Base-by-base conservation (phyloP, 495 filamentous ascomycete species). In the Penicillium flavigenum region DNA sequence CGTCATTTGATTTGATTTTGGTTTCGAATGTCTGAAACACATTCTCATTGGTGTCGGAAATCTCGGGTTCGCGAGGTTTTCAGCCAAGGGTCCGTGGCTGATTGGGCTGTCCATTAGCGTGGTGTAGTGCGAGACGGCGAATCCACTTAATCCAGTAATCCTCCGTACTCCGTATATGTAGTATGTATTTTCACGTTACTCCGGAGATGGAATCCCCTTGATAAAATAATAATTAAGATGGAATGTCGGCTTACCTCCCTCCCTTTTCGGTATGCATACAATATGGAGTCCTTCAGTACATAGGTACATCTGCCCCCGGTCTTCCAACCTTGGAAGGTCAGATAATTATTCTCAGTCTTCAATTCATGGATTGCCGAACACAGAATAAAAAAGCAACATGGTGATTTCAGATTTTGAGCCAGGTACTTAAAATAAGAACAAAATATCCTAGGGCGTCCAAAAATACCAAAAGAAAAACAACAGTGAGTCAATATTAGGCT, bases 61-160 rank as follows among this genome's bases (percentile, higher is more conserved):
- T 38, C 22, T 11, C 20, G 48, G 31, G 32, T 34, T 44, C 17
- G 20, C 20, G 20, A 17, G 42, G 42, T 22, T 32, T 48, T 32
- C n/a, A 29, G 49, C 49, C 49, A 52, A 42, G 50, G 38, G 22
- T 26, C 38, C 38, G 44, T 43, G 51, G 51, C 51, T 32, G 51
- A 53, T 34, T 53, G 36, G 49, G 49, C 34, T 41, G 16, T 19
- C 16, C 36, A 17, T 17, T 53, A 53, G 51, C 39, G 51, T 41
- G 38, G 39, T 44, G 38, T 44, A 53, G 44, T 27, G 51, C 38
- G 36, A 12, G 16, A 10, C 32, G 22, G 20, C 12, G 24, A 22
- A 44, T 22, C 51, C 51, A 53, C 51, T 44, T 10, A 20, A 31
- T 34, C 31, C 31, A 34, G 31, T 34, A 34, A 34, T 34, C 31